Percentiles rank a stretch among this genome's conserved stretches.
Conservation (phyloP, 1,284 basidiomycete species). For the Porodaedalea pini region DNA sequence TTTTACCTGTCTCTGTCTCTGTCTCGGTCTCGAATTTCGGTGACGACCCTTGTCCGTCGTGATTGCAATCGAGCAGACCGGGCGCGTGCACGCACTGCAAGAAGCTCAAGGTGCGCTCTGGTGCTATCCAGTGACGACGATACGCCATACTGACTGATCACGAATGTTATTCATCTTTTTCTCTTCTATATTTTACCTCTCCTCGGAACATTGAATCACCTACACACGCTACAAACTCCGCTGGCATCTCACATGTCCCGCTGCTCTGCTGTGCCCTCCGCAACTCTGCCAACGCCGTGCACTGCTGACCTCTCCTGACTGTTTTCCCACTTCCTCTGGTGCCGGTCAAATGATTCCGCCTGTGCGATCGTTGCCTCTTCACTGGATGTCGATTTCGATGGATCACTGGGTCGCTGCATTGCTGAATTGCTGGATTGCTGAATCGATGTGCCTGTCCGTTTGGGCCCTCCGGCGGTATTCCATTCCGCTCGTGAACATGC, state of each 20-base stretch:
- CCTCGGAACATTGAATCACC: background rate
- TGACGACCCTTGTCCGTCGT: slow-evolving; percentile 6
- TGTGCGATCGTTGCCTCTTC: background rate
- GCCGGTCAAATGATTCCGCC: background rate
- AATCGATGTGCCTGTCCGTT: background rate
- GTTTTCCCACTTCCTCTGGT: too few relatives aligned
- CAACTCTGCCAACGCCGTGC: slow-evolving; percentile 2
- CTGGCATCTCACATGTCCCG: background rate
- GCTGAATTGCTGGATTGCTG: too few relatives aligned
- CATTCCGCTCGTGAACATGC: too few relatives aligned
- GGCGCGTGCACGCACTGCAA: slow-evolving; percentile 81
- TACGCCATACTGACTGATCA: slow-evolving; percentile 11
- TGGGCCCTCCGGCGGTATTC: background rate
- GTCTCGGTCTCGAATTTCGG: slow-evolving; percentile 2
- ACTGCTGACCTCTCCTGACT: background rate
- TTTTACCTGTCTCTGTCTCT: background rate
- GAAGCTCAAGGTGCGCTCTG: slow-evolving; percentile 65
- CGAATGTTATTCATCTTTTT: slow-evolving; percentile 13
- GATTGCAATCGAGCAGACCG: slow-evolving; percentile 41
- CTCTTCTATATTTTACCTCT: slow-evolving; percentile 5
- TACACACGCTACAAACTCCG: background rate
- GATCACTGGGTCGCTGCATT: background rate
- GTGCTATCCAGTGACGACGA: background rate
- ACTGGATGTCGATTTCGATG: background rate
- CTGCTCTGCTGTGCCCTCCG: slow-evolving; percentile 3